Evolutionary conservation across 495 filamentous ascomycete species (phyloP).

Genomic region (Penicillium cataractarum): DNA sequence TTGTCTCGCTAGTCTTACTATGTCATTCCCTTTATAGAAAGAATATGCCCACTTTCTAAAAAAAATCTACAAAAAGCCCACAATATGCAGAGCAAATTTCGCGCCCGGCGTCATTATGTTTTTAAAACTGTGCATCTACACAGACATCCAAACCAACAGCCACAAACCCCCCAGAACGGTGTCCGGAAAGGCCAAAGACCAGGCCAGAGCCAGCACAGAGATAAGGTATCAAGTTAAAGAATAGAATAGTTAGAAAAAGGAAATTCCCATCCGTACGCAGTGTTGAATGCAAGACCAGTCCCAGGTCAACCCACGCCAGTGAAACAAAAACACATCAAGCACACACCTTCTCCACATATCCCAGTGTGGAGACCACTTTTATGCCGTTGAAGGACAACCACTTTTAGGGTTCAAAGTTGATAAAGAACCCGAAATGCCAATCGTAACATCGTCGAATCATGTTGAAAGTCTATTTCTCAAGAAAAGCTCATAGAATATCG

Average conservation of each 20-base stretch:
- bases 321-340: conserved; percentile 35
- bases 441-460: conserved; percentile 67
- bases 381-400: conserved; percentile 70
- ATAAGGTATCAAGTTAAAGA: conserved; percentile 30
- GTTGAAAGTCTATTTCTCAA: conserved; percentile 60
- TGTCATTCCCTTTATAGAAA: no score
- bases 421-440: conserved; percentile 49
- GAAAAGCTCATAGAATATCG: conserved; percentile 40
- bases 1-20: no score
- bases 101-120: conserved; percentile 19
- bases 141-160: neutral
- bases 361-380: conserved; percentile 52
- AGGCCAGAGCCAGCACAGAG: conserved; percentile 11
- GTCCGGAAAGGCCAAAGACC: neutral
- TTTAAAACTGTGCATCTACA: conserved; percentile 21
- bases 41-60: no score
- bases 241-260: conserved; percentile 16
- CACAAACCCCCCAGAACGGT: neutral
- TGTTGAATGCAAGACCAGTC: conserved; percentile 55
- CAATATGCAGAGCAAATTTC: conserved; percentile 1
- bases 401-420: conserved; percentile 55
- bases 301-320: conserved; percentile 44
- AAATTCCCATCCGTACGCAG: conserved; percentile 43
- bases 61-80: neutral
- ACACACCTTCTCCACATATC: conserved; percentile 38